These are phyloP conservation scores for Sugiyamaella boreocaroliniensis DNA, from an alignment of 805 yeast species.

Conservation along the genomic window DNA sequence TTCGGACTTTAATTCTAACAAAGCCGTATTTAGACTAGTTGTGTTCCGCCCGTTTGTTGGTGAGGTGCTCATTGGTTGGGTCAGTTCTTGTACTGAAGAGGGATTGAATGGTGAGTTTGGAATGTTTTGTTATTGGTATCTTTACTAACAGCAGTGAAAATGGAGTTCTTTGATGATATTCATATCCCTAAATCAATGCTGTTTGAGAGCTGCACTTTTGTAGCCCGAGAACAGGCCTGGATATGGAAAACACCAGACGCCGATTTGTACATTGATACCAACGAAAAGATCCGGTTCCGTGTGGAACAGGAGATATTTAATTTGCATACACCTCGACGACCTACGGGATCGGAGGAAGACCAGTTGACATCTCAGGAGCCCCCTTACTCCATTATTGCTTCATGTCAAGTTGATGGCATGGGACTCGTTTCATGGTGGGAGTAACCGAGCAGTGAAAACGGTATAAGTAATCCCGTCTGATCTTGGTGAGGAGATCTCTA, in stretches of 20 bases:
- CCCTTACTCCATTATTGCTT: conserved; percentile 78
- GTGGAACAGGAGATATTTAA: conserved; percentile 84
- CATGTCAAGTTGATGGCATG: conserved; percentile 95
- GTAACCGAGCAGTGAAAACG: conserved; percentile 4
- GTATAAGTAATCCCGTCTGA: not conserved
- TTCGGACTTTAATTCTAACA: not conserved
- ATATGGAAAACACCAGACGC: conserved; percentile 71
- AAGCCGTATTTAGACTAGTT: conserved; percentile 61
- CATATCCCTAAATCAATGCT: conserved; percentile 77
- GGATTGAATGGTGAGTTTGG: conserved; percentile 57
- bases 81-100: conserved; percentile 76
- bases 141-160: conserved; percentile 36
- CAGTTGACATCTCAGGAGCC: conserved; percentile 38
- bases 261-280: conserved; percentile 77
- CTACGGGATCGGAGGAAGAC: conserved; percentile 33
- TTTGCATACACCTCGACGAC: conserved; percentile 73
- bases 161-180: conserved; percentile 88
- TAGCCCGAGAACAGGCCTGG: conserved; percentile 83
- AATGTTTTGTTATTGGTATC: conserved; percentile 6
- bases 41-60: conserved; percentile 94
- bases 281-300: conserved; percentile 86
- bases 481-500: not conserved
- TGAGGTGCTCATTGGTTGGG: conserved; percentile 89
- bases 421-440: conserved; percentile 98
- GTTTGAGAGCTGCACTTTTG: conserved; percentile 66